phyloP scores from a whole-genome alignment of 2,329 filamentous ascomycete species.

The Aquanectria penicillioides region DNA sequence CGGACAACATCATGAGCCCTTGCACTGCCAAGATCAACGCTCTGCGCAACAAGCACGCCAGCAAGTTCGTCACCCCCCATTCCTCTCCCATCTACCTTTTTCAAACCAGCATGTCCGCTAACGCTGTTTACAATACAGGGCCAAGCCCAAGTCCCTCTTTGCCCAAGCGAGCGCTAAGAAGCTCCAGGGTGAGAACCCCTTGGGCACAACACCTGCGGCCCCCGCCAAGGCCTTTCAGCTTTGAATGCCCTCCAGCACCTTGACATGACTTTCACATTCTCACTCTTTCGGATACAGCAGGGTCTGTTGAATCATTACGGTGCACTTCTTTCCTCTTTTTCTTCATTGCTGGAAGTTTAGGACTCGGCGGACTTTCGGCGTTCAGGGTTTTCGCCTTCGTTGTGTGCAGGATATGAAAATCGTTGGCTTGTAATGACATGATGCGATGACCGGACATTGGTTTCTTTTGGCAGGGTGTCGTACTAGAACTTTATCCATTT shows the following conservation, averaged over 20 bases:
- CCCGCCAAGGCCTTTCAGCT: constrained; percentile 40
- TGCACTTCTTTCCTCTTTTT: constrained; percentile 25
- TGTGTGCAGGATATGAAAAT: constrained; percentile 34
- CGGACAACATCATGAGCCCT: constrained; percentile 89
- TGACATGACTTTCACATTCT: constrained; percentile 10
- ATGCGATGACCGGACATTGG: constrained; percentile 39
- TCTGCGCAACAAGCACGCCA: constrained; percentile 81
- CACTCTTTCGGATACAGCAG: constrained; percentile 27
- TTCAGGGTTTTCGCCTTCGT: constrained; percentile 32
- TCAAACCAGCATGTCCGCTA: constrained; percentile 22
- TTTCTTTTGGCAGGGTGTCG: constrained; percentile 30
- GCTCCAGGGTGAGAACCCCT: constrained; percentile 59
- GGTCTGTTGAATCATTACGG: constrained; percentile 20
- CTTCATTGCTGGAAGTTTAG: constrained; percentile 32
- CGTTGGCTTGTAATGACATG: constrained; percentile 43
- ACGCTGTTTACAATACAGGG: constrained; percentile 50
- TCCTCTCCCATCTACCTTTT: too few relatives aligned
- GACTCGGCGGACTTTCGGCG: constrained; percentile 31
- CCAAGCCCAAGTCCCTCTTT: constrained; percentile 75
- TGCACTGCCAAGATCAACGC: constrained; percentile 85
- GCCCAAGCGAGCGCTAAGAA: constrained; percentile 73
- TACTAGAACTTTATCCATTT: constrained; percentile 36
- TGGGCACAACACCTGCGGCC: constrained; percentile 50
- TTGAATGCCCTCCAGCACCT: constrained; percentile 15
- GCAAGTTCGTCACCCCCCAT: constrained; percentile 68